Conservation (phyloP, 1,284 basidiomycete species). For the Ceratobasidium theobromae region DNA sequence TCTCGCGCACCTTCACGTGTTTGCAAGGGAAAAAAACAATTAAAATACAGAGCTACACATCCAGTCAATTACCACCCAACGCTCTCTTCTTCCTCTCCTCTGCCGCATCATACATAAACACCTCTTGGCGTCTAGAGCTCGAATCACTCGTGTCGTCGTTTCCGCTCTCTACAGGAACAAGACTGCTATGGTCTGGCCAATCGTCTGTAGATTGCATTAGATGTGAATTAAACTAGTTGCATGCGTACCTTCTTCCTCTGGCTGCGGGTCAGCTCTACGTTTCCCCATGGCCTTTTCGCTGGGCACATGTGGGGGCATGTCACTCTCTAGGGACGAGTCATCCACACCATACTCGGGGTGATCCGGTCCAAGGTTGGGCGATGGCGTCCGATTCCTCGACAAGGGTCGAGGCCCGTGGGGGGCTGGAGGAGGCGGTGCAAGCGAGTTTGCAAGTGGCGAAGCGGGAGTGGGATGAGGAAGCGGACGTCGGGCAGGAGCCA, state of each 20-base stretch:
- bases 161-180: conserved; percentile 30
- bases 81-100: conserved; percentile 63
- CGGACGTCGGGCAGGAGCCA: conserved; percentile 1
- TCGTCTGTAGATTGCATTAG: conserved; percentile 7
- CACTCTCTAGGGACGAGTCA: conserved; percentile 42
- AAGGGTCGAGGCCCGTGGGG: conserved; percentile 70
- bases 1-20: conserved; percentile 77
- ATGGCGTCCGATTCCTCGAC: conserved; percentile 47
- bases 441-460: conserved; percentile 43
- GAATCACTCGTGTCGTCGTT: conserved; percentile 16
- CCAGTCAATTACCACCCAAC: not conserved
- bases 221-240: not conserved
- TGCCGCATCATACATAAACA: conserved; percentile 79
- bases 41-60: conserved; percentile 21
- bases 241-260: conserved; percentile 32
- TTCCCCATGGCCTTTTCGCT: conserved; percentile 83
- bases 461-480: conserved; percentile 46
- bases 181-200: conserved; percentile 22
- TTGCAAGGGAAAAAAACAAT: conserved; percentile 57
- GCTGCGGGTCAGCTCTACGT: conserved; percentile 49
- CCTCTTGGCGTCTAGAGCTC: conserved; percentile 49
- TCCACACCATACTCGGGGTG: conserved; percentile 42
- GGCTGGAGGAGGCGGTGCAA: conserved; percentile 64
- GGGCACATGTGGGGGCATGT: conserved; percentile 46
- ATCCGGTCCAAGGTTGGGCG: conserved; percentile 54